These are phyloP conservation scores for Magnolia kwangsiensis DNA, from an alignment of 164 flowering plant species.

Conservation along the genomic window DNA sequence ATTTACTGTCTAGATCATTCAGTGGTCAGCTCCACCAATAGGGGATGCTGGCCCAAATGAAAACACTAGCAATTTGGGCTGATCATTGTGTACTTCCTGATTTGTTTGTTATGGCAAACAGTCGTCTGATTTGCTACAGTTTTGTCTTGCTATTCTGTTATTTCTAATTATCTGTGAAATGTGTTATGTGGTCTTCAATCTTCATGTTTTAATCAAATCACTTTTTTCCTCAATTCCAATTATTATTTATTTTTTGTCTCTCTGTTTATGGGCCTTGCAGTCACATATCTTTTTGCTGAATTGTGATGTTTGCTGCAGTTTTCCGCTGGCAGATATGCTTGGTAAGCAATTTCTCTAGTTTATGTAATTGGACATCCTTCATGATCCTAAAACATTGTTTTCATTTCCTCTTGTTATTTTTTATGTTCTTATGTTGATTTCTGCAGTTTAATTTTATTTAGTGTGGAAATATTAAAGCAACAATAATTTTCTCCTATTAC, in stretches of 20 bases:
- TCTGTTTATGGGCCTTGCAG: slow-evolving; percentile 34
- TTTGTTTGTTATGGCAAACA: not conserved
- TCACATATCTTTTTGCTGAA: slow-evolving; percentile 90
- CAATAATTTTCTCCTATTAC: not conserved
- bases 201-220: not conserved
- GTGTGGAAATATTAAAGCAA: not conserved
- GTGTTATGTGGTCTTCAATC: not conserved
- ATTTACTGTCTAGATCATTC: no score
- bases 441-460: no score
- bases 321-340: slow-evolving; percentile 87
- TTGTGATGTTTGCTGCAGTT: slow-evolving; percentile 96
- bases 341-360: slow-evolving; percentile 42
- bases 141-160: not conserved
- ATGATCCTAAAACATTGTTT: not conserved
- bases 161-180: not conserved
- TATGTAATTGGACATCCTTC: not conserved
- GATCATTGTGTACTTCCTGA: not conserved
- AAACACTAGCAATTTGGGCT: not conserved
- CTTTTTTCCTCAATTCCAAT: not conserved
- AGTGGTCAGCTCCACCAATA: no score
- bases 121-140: not conserved
- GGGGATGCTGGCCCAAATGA: no score
- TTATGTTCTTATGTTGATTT: not conserved
- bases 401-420: not conserved
- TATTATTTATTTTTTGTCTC: not conserved